phyloP scores from a whole-genome alignment of 257 asterid species.

The Paraleonurus japonicus region DNA sequence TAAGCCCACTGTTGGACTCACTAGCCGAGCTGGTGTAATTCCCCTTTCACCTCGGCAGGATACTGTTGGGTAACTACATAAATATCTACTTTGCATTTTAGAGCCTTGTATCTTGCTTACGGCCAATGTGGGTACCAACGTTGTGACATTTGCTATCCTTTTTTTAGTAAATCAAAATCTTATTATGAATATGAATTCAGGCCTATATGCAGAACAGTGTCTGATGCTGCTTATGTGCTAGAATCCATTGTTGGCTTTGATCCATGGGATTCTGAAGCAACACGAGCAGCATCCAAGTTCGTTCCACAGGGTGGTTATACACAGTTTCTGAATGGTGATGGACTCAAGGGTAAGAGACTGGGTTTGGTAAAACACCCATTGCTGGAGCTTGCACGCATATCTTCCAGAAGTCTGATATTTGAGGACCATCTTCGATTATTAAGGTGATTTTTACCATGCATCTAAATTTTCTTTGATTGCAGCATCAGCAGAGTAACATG shows the following conservation, averaged over 20 bases:
- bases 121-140: too few species aligned
- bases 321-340: conserved; percentile 55
- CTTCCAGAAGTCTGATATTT: conserved; percentile 24
- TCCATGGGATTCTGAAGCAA: conserved; percentile 50
- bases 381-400: conserved; percentile 21
- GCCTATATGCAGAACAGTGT: conserved; percentile 62
- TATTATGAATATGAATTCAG: conserved; percentile 30
- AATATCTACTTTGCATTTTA: neutral
- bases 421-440: conserved; percentile 39
- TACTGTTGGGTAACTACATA: conserved; percentile 47
- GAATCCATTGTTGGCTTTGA: conserved; percentile 64
- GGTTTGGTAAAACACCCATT: conserved; percentile 59
- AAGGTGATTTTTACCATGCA: conserved; percentile 21
- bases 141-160: neutral
- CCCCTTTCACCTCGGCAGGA: conserved; percentile 65
- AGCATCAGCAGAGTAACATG: neutral
- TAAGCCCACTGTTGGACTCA: conserved; percentile 75
- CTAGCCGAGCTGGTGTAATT: conserved; percentile 70
- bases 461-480: neutral
- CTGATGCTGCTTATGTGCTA: conserved; percentile 62
- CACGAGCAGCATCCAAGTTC: conserved; percentile 50
- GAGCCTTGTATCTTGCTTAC: neutral
- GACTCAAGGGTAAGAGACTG: conserved; percentile 63
- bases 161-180: neutral
- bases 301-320: conserved; percentile 59